A percentile compares a stretch with the other conserved stretches of the same genome.
phyloP scores from a whole-genome alignment of 2,329 filamentous ascomycete species.

The Trichoderma asperellum region DNA sequence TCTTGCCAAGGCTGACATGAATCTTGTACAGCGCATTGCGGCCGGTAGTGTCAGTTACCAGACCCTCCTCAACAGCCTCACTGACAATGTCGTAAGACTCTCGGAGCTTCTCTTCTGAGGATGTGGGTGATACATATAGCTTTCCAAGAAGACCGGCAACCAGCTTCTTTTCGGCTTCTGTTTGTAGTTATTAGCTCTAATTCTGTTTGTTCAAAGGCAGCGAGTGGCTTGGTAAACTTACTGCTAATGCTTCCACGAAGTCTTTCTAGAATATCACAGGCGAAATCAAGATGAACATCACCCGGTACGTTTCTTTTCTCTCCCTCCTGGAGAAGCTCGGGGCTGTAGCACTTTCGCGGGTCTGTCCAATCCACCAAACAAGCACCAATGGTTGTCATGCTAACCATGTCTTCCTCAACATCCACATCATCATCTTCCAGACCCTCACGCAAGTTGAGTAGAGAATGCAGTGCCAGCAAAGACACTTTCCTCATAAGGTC shows the following conservation, averaged over 20 bases:
- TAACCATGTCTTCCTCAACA: slow-evolving; percentile 76
- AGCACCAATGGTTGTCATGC: slow-evolving; percentile 74
- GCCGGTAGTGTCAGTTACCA: slow-evolving; percentile 63
- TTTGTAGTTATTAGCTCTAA: slow-evolving; percentile 38
- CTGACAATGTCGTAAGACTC: slow-evolving; percentile 61
- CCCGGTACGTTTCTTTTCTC: slow-evolving; percentile 70
- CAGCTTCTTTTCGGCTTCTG: slow-evolving; percentile 85
- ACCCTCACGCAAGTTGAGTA: slow-evolving; percentile 73
- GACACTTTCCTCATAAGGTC: slow-evolving; percentile 76
- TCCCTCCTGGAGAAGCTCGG: slow-evolving; percentile 54
- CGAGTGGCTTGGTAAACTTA: slow-evolving; percentile 49
- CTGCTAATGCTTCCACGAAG: slow-evolving; percentile 68
- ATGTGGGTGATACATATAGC: slow-evolving; percentile 73
- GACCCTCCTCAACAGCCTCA: slow-evolving; percentile 64
- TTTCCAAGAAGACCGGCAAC: slow-evolving; percentile 80
- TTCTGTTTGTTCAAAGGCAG: background rate
- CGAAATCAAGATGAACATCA: slow-evolving; percentile 80
- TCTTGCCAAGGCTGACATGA: slow-evolving; percentile 68
- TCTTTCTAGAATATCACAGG: slow-evolving; percentile 75
- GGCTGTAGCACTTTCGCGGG: slow-evolving; percentile 73
- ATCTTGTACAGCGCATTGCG: slow-evolving; percentile 70
- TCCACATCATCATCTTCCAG: slow-evolving; percentile 77
- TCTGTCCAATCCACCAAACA: slow-evolving; percentile 96
- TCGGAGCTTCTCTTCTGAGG: slow-evolving; percentile 61
- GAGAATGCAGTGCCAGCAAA: slow-evolving; percentile 72